Evolutionary conservation across 768 basidiomycete genomes (phyloP).

Genomic region (Russula brevipes): DNA sequence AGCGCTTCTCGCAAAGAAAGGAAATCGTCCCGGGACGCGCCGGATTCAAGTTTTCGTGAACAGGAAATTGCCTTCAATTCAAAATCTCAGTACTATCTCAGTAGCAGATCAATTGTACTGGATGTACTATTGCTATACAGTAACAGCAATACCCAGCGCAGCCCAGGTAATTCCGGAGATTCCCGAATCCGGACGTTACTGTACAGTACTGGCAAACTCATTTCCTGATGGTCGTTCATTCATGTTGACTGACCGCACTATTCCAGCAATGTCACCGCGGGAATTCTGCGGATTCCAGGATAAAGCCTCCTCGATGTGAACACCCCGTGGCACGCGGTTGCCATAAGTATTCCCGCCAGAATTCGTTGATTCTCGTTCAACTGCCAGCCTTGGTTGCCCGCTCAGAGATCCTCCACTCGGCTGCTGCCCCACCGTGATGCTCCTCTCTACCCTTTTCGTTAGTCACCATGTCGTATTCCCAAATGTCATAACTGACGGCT

Average conservation of each 20-base stretch:
- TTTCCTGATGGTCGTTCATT: too few species aligned
- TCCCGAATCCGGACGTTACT: too few species aligned
- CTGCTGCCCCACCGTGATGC: neutral
- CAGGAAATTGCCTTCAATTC: too few species aligned
- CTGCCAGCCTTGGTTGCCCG: neutral
- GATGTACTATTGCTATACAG: too few species aligned
- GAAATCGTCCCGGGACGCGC: too few species aligned
- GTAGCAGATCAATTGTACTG: too few species aligned
- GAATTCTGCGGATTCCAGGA: neutral
- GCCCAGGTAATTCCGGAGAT: neutral
- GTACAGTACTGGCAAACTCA: too few species aligned
- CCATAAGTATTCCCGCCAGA: conserved; percentile 1
- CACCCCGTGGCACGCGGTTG: neutral
- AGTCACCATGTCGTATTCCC: neutral
- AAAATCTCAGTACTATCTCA: too few species aligned
- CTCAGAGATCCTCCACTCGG: neutral
- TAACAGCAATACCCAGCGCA: too few species aligned
- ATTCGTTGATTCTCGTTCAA: conserved; percentile 6
- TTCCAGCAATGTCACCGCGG: neutral
- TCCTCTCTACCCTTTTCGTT: conserved; percentile 1
- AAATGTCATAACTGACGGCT: neutral
- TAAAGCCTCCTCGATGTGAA: neutral
- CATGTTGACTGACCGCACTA: neutral
- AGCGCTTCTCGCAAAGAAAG: too few species aligned
- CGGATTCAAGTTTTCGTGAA: too few species aligned